Conservation (phyloP, 352 stramenopile genomes). For the Pythium sp. region DNA sequence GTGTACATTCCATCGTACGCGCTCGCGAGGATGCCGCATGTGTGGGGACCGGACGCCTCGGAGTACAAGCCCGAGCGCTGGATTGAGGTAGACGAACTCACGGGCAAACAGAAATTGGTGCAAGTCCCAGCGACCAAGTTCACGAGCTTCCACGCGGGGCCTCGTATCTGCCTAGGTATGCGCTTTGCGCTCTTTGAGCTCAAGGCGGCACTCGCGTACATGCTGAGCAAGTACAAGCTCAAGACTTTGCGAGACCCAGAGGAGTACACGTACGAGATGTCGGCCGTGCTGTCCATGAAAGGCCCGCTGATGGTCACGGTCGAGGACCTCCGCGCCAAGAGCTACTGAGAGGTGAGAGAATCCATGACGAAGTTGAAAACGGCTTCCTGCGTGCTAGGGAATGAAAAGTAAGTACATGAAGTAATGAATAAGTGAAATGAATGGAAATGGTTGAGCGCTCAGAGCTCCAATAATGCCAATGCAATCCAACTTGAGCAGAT, state of each 20-base stretch:
- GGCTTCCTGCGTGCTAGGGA: neutral
- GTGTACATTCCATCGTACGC: slow-evolving; percentile 58
- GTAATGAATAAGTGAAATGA: neutral
- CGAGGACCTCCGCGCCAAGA: slow-evolving; percentile 8
- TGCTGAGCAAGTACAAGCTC: slow-evolving; percentile 43
- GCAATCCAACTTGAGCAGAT: too few relatives aligned
- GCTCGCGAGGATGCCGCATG: slow-evolving; percentile 33
- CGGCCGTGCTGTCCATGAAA: slow-evolving; percentile 33
- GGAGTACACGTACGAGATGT: slow-evolving; percentile 40
- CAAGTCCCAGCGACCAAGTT: slow-evolving; percentile 23
- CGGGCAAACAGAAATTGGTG: slow-evolving; percentile 18
- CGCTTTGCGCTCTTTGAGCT: slow-evolving; percentile 52
- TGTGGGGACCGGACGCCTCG: slow-evolving; percentile 47
- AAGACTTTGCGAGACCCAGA: slow-evolving; percentile 35
- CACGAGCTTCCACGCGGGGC: slow-evolving; percentile 38
- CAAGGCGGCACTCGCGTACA: slow-evolving; percentile 31
- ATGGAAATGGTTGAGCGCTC: neutral
- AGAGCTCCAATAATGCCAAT: too few relatives aligned
- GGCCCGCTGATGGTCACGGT: slow-evolving; percentile 3
- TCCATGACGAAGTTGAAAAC: neutral
- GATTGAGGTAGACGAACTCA: slow-evolving; percentile 37
- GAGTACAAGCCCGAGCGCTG: slow-evolving; percentile 57
- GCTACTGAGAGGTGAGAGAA: neutral
- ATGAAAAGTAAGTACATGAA: neutral
- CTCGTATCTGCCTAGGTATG: slow-evolving; percentile 45